Evolutionary conservation across 2,329 filamentous ascomycete species (phyloP), one percentile per base, ranked within the genome.

Genomic region (Ophiostoma triangulosporum): DNA sequence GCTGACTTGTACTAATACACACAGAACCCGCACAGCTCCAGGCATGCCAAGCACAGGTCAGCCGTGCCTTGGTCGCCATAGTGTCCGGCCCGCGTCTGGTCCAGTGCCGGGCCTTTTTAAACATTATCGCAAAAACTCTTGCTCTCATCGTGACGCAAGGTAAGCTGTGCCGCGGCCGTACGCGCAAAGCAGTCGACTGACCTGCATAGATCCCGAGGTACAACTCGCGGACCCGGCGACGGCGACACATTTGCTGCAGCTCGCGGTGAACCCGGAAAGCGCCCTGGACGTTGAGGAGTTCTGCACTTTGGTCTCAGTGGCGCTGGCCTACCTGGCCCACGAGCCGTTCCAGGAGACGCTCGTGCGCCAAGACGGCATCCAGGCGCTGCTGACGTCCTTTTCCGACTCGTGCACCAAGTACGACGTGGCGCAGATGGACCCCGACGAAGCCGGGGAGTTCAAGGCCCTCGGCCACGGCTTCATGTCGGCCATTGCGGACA

Each of bases 101-200:
- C 17, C 61, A 70, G 26, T 71, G 66, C 50, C 64, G 66, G 43
- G 63, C 69, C 3, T 70, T 75, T 29, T 63, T 81, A 31, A 68
- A 68, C 43, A 73, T 80, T 57, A 70, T 78, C 53, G 77, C 74
- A 69, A 81, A 77, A 62, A 70, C 81, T 20, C 64, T 83, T 3
- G 71, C 70, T 20, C 66, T 83, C 15, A 68, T 83, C 4, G 68
- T 73, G 17, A 66, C 65, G 1, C 76, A 80, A 62, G 67, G 74
- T 75, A 6, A 24, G 29, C 8, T 17, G n/a, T n/a, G n/a, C n/a
- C n/a, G n/a, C n/a, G n/a, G n/a, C n/a, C n/a, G n/a, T n/a, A n/a
- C n/a, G n/a, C n/a, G n/a, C n/a, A n/a, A 38, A 26, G 20, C 38
- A 24, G 38, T 14, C 22, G 15, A 26, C 22, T 15, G 22, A 29